Percentiles rank a stretch among this genome's conserved stretches.
These are phyloP conservation scores for Vanrija humicola DNA, from an alignment of 1,284 basidiomycete species.

Conservation along the genomic window DNA sequence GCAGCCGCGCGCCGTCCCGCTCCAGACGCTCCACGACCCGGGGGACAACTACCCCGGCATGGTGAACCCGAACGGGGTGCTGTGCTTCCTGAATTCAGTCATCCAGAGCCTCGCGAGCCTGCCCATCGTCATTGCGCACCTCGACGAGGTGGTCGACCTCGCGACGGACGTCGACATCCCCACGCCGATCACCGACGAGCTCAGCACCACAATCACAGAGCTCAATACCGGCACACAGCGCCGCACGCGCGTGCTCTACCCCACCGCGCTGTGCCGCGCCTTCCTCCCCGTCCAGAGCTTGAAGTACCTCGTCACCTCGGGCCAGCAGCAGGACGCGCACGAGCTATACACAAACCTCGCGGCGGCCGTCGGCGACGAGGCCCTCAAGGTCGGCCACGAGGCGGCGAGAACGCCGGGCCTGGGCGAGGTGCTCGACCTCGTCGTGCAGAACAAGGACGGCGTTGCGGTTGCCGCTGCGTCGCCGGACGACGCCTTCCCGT, in stretches of 20 bases:
- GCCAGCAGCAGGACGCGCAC: slow-evolving; percentile 92
- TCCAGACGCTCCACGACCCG: background rate
- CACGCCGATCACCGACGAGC: slow-evolving; percentile 74
- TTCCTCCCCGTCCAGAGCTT: slow-evolving; percentile 59
- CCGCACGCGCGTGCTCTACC: slow-evolving; percentile 59
- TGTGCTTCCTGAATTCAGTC: slow-evolving; percentile 93
- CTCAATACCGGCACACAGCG: slow-evolving; percentile 66
- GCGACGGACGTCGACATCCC: slow-evolving; percentile 72
- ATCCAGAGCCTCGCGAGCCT: slow-evolving; percentile 84
- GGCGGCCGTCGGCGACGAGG: slow-evolving; percentile 78
- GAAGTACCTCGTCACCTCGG: slow-evolving; percentile 69
- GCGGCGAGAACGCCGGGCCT: slow-evolving; percentile 25
- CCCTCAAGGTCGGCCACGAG: slow-evolving; percentile 47
- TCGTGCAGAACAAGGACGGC: background rate
- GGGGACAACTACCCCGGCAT: slow-evolving; percentile 65
- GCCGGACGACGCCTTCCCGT: background rate
- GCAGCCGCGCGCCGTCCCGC: too few relatives aligned
- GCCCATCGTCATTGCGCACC: slow-evolving; percentile 67
- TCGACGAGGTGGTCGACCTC: slow-evolving; percentile 65
- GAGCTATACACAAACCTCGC: slow-evolving; percentile 89
- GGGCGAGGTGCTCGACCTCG: slow-evolving; percentile 11
- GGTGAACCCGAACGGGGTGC: slow-evolving; percentile 87
- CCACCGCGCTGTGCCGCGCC: slow-evolving; percentile 65
- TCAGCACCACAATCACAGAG: slow-evolving; percentile 65
- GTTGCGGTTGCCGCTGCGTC: background rate